A percentile compares a stretch with the other conserved stretches of the same genome.
These are phyloP conservation scores for Geotrichum phurueaensis DNA, from an alignment of 1,139 yeast genomes.

Conservation along the genomic window DNA sequence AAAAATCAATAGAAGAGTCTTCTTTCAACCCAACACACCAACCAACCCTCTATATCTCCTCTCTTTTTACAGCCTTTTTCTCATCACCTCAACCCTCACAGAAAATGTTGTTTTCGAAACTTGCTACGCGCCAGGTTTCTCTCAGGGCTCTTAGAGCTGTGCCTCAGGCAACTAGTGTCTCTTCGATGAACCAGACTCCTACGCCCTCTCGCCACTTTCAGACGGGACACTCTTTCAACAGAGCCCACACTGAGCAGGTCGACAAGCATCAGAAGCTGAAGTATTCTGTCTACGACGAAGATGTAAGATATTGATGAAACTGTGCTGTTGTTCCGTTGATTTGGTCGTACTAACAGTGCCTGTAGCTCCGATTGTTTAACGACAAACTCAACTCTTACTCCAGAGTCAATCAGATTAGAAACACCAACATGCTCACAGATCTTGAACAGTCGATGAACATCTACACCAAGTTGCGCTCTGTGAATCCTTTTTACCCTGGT, in stretches of 20 bases:
- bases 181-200: slow-evolving; percentile 10
- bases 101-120: slow-evolving; percentile 16
- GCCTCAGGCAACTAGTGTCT: slow-evolving; percentile 13
- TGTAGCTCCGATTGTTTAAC: slow-evolving; percentile 11
- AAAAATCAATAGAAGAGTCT: background rate
- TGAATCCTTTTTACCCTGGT: slow-evolving; percentile 21
- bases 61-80: background rate
- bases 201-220: slow-evolving; percentile 14
- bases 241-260: background rate
- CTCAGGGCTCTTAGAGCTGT: slow-evolving; percentile 18
- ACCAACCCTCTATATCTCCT: background rate
- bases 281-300: slow-evolving; percentile 4
- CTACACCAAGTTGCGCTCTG: slow-evolving; percentile 24
- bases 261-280: slow-evolving; percentile 9
- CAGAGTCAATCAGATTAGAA: slow-evolving; percentile 12
- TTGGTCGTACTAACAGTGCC: background rate
- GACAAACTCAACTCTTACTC: slow-evolving; percentile 16
- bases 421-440: slow-evolving; percentile 20
- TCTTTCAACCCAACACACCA: background rate
- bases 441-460: slow-evolving; percentile 27
- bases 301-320: background rate
- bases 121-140: slow-evolving; percentile 19
- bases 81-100: background rate
- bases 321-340: background rate
- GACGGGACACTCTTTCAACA: slow-evolving; percentile 5